Conservation (phyloP, 2,329 filamentous ascomycete species). For the Xylariomycetidae sp. region DNA sequence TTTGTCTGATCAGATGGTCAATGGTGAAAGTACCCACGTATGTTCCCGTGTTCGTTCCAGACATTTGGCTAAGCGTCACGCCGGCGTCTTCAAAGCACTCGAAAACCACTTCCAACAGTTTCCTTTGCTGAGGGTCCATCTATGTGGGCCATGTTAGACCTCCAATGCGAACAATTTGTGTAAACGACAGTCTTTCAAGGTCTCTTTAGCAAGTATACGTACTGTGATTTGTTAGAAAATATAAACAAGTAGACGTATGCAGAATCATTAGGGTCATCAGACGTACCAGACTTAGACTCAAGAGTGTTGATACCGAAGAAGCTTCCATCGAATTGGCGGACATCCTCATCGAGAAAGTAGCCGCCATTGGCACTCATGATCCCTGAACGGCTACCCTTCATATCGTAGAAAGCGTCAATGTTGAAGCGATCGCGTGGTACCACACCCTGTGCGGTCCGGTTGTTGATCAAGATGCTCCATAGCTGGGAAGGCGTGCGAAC, state of each 20-base stretch:
- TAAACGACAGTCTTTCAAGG: no score
- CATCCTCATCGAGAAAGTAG: conserved; percentile 26
- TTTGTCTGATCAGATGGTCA: conserved; percentile 14
- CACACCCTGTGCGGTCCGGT: conserved; percentile 10
- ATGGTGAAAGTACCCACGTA: conserved; percentile 23
- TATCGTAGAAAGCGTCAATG: conserved; percentile 13
- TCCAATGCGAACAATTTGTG: no score
- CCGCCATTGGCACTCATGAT: conserved; percentile 13
- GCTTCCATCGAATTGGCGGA: conserved; percentile 18
- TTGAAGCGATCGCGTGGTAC: conserved; percentile 16
- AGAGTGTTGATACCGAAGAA: conserved; percentile 27
- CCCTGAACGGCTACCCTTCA: conserved; percentile 7
- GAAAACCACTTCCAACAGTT: conserved; percentile 31
- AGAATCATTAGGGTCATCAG: not conserved
- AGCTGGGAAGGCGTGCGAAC: conserved; percentile 9
- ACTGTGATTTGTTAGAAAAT: no score
- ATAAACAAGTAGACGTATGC: not conserved
- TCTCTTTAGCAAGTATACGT: no score
- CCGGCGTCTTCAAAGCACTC: conserved; percentile 23
- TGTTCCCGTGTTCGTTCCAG: conserved; percentile 10
- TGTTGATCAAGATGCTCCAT: conserved; percentile 16
- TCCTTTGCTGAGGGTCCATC: conserved; percentile 28
- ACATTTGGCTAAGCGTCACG: conserved; percentile 5
- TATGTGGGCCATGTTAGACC: no score
- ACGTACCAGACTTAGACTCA: conserved; percentile 17